Conservation (phyloP, 73 alveolate genomes). For the Paramecium sexaurelia region DNA sequence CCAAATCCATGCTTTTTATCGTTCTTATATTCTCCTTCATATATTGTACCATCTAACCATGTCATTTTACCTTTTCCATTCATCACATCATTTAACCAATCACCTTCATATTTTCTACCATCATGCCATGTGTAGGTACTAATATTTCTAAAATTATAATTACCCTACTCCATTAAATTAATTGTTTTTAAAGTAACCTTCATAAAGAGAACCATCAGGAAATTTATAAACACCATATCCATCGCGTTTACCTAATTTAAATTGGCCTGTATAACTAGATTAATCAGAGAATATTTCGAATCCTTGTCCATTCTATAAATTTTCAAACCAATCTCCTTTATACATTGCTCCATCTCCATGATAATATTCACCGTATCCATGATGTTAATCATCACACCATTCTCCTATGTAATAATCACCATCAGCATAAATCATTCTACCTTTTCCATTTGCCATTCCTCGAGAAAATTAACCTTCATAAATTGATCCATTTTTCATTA, state of each 20-base stretch:
- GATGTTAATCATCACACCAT: conserved; percentile 76
- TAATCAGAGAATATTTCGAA: conserved; percentile 63
- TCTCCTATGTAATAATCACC: conserved; percentile 82
- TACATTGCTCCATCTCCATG: conserved; percentile 65
- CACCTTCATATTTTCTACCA: conserved; percentile 34
- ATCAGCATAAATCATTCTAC: conserved; percentile 81
- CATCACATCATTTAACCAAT: conserved; percentile 63
- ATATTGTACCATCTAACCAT: conserved; percentile 66
- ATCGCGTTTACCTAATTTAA: conserved; percentile 64
- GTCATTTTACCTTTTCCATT: conserved; percentile 71
- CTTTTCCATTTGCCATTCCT: conserved; percentile 86
- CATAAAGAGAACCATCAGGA: conserved; percentile 78
- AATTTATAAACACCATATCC: conserved; percentile 74
- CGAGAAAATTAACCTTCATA: conserved; percentile 62
- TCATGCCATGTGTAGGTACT: conserved; percentile 1
- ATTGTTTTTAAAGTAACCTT: conserved; percentile 27
- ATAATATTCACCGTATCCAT: conserved; percentile 70
- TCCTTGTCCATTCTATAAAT: conserved; percentile 70
- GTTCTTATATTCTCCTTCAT: conserved; percentile 71
- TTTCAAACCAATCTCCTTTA: conserved; percentile 74
- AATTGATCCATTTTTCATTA: conserved; percentile 58
- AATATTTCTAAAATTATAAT: background rate
- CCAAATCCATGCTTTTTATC: conserved; percentile 71
- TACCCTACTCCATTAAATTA: conserved; percentile 56
- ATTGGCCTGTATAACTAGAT: conserved; percentile 71